Conservation (phyloP, 192 early-diverging fungal genomes). For the Coemansia sp. region DNA sequence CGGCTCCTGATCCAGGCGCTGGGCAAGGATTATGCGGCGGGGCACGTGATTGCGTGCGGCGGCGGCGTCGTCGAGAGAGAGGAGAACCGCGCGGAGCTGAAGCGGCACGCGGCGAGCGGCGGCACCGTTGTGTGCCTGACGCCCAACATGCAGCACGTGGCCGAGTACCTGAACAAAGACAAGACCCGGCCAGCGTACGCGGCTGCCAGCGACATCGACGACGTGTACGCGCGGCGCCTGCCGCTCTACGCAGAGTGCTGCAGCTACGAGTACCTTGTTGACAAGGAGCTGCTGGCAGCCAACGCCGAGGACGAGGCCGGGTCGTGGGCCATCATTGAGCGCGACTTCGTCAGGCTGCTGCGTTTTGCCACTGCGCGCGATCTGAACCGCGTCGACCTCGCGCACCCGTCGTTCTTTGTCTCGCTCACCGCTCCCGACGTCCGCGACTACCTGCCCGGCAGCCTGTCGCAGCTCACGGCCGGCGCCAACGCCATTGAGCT, state of each 20-base stretch:
- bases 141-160: constrained; percentile 76
- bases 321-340: constrained; percentile 74
- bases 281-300: constrained; percentile 39
- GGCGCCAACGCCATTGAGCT: constrained; percentile 92
- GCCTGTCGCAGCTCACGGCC: constrained; percentile 65
- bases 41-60: constrained; percentile 85
- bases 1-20: constrained; percentile 62
- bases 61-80: constrained; percentile 92
- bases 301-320: constrained; percentile 40
- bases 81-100: constrained; percentile 68
- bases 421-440: constrained; percentile 80
- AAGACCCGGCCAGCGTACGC: constrained; percentile 81
- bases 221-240: constrained; percentile 78
- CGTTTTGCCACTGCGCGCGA: constrained; percentile 61
- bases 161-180: constrained; percentile 79
- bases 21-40: constrained; percentile 56
- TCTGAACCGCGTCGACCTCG: constrained; percentile 42
- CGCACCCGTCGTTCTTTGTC: constrained; percentile 75
- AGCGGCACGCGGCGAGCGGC: constrained; percentile 59
- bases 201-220: constrained; percentile 67
- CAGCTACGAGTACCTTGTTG: constrained; percentile 81
- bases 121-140: constrained; percentile 78
- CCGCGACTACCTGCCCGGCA: constrained; percentile 54
- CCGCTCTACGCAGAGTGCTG: constrained; percentile 79
- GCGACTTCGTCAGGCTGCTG: constrained; percentile 74